Evolutionary conservation across 106 monocot genomes (phyloP), one percentile per base, ranked within the genome.

Genomic region (Dendrobium chrysotoxum): DNA sequence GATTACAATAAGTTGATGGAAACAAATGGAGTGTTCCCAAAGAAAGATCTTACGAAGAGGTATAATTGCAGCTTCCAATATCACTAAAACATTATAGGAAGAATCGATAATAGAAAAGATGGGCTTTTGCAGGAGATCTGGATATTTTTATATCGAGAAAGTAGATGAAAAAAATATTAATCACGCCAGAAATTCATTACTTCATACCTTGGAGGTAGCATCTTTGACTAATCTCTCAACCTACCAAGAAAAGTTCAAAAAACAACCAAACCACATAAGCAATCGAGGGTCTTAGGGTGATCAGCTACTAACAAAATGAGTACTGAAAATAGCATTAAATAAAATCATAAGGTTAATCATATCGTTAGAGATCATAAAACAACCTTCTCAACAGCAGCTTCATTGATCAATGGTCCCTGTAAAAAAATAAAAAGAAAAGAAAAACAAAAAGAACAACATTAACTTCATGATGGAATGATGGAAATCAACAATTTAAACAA

Each of bases 341-440:
- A 66, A 73, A 73, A 73, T 40, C 5, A 78, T 18, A 40, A 72
- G 35, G 26, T 30, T 53, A 77, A 15, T 15, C 53, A 58, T 7
- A 82, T 16, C 39, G 25, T 17, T 10, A 70, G 15, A 71, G 40
- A 83, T 39, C 72, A 81, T 40, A 12, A 65, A 54, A 73, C 15
- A 28, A 96, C 97, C 92, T 97, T 97, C 75, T 94, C 76, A 53
- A 97, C 82, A 61, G 97, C 94, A 86, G 90, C 88, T 92, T 94
- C 94, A 89, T 92, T 97, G 71, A 97, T 97, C 79, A 97, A 86
- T 55, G 97, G 97, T 64, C 97, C 97, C 97, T 97, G 89, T 38
- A 85, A 78, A 46, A 64, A 80, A 41, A 78, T 67, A 61, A 42
- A 74, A 74, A 35, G 3, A 70, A 70, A 70, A 23, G 61, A 25